Conservation (phyloP, 1,139 yeast genomes). For the Yamadazyma buinensis region DNA sequence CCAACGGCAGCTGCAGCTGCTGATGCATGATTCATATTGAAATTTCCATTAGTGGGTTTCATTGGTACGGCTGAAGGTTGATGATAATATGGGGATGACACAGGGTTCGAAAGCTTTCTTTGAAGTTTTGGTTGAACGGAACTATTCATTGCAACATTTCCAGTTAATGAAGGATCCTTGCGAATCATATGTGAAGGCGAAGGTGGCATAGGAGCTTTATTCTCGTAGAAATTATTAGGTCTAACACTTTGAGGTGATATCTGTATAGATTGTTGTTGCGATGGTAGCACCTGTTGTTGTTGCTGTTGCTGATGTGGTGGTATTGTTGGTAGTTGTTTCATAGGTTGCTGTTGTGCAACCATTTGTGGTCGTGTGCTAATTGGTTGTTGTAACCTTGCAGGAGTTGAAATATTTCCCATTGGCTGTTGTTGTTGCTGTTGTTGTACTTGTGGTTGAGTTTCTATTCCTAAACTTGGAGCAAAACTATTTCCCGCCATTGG, state of each 20-base stretch:
- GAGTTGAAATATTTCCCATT: not conserved
- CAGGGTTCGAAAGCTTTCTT: slow-evolving; percentile 7
- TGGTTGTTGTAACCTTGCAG: not conserved
- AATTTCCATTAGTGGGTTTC: not conserved
- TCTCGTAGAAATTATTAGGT: slow-evolving; percentile 1
- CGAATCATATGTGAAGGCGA: slow-evolving; percentile 3
- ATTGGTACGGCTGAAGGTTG: slow-evolving; percentile 2
- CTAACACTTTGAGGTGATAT: not conserved
- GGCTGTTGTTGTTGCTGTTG: not conserved
- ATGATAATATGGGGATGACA: slow-evolving; percentile 5
- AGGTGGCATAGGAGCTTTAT: not conserved
- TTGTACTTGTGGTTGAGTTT: slow-evolving; percentile 4
- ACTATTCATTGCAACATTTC: not conserved
- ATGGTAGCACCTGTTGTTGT: not conserved
- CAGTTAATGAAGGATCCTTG: slow-evolving; percentile 2
- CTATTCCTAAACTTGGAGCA: slow-evolving; percentile 11
- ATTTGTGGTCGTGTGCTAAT: slow-evolving; percentile 1
- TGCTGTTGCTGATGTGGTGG: slow-evolving; percentile 1
- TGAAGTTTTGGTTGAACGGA: slow-evolving; percentile 1
- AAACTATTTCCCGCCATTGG: slow-evolving; percentile 4
- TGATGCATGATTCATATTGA: slow-evolving; percentile 7
- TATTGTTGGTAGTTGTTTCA: not conserved
- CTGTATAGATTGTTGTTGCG: not conserved
- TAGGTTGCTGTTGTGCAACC: slow-evolving; percentile 2
- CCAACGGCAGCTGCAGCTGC: slow-evolving; percentile 13